A percentile compares a stretch with the other conserved stretches of the same genome.
Evolutionary conservation across 805 yeast species (phyloP).

Genomic region (Ogataea saltuana): DNA sequence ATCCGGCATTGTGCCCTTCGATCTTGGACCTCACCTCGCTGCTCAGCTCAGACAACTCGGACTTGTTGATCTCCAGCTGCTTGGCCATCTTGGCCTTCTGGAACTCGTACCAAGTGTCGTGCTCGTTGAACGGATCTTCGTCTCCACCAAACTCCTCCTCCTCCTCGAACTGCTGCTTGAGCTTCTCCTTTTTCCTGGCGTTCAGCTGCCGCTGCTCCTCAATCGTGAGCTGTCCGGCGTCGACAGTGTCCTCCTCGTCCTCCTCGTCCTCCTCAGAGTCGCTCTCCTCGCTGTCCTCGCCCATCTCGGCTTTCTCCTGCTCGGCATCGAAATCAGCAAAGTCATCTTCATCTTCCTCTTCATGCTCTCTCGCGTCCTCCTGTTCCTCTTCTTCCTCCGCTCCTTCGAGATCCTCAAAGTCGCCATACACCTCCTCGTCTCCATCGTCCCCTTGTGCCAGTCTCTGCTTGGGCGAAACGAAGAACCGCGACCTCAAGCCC

Average conservation of each 20-base stretch:
- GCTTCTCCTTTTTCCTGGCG: conserved; percentile 86
- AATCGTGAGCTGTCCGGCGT: conserved; percentile 42
- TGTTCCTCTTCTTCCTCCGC: conserved; percentile 37
- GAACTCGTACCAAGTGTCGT: conserved; percentile 96
- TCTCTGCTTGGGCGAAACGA: conserved; percentile 52
- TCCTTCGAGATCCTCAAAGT: conserved; percentile 34
- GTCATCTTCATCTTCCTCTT: conserved; percentile 41
- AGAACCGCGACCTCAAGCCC: conserved; percentile 47
- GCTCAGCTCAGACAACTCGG: conserved; percentile 74
- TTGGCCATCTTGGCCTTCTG: conserved; percentile 97
- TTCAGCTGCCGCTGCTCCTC: conserved; percentile 78
- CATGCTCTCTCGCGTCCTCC: conserved; percentile 31
- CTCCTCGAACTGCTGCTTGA: conserved; percentile 87
- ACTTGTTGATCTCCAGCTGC: conserved; percentile 89
- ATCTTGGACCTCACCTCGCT: conserved; percentile 72
- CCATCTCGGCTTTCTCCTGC: conserved; percentile 43
- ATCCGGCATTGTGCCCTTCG: conserved; percentile 92
- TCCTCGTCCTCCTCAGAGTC: conserved; percentile 36
- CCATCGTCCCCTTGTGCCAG: conserved; percentile 35
- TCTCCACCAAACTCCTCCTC: conserved; percentile 74
- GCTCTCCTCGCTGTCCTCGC: conserved; percentile 26
- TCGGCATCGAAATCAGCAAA: conserved; percentile 58
- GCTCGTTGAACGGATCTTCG: conserved; percentile 65
- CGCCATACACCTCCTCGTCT: conserved; percentile 54
- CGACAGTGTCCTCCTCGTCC: conserved; percentile 42